Evolutionary conservation across 2,329 filamentous ascomycete species (phyloP), one percentile per base, ranked within the genome.

Genomic region (Aspergillus fumigatiaffinis): DNA sequence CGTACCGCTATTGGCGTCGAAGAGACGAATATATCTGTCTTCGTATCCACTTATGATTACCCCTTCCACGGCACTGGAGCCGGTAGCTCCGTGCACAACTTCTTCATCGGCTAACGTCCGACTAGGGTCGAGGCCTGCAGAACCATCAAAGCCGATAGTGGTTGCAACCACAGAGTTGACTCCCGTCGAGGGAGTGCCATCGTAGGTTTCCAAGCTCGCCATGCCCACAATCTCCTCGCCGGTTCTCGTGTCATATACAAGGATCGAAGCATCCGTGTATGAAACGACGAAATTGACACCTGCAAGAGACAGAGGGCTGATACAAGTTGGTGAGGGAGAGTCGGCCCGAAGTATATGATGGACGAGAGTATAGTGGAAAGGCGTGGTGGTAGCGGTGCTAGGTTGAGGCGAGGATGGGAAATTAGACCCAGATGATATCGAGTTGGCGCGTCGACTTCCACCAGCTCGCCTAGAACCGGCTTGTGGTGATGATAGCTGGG

Each of bases 1-100:
- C 90, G 76, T 88, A 97, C 94, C 94, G 77, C 91, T 96, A 72
- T 99, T 97, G 61, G 94, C 94, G 80, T 99, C 94, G 73, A 96
- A 99, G 82, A 99, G 96, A 64, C 93, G 84, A 66, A 99, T 92
- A 69, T 92, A 97, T 66, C 90, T 87, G 77, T 99, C 94, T 79
- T 99, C 94, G 71, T 99, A 93, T 63, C 94, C 94, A 60, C 90
- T 95, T 63, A 99, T 97, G 57, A 99, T 90, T 23, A 95, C 90
- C 12, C 94, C 94, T 74, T 97, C 92, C 0, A 96, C 87, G 35
- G 89, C 89, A 56, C 87, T 89, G 7, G 87, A 87, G 25, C 90
- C 90, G 10, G 94, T 97, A 5, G 93, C 91, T 1, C 92, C 91
- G 47, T 88, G 88, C 1, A 90, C 84, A 6, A 85, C 79, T 61